phyloP scores from a whole-genome alignment of 1,284 basidiomycete genomes.

The Acaromyces ingoldii region DNA sequence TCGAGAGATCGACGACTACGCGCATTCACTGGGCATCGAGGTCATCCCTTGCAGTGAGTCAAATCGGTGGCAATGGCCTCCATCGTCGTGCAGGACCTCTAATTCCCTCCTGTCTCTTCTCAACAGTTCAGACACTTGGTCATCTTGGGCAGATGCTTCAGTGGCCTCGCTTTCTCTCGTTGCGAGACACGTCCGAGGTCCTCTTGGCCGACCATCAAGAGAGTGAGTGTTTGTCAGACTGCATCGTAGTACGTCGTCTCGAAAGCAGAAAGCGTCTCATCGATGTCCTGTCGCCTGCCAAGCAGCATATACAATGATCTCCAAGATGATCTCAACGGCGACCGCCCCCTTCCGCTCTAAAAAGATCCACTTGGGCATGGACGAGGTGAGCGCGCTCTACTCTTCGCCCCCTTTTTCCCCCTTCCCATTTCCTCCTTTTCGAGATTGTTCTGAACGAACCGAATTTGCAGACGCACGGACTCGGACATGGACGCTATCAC shows the following conservation, averaged over 20 bases:
- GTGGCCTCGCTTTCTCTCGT: slow-evolving; percentile 49
- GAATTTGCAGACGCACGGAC: slow-evolving; percentile 40
- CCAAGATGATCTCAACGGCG: slow-evolving; percentile 21
- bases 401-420: too few relatives aligned
- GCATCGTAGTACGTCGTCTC: too few relatives aligned
- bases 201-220: slow-evolving; percentile 48
- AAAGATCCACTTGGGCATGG: slow-evolving; percentile 47
- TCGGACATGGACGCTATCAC: slow-evolving; percentile 50
- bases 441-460: too few relatives aligned
- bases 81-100: neutral
- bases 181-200: slow-evolving; percentile 52
- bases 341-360: slow-evolving; percentile 47
- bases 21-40: slow-evolving; percentile 31
- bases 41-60: slow-evolving; percentile 31
- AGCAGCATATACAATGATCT: slow-evolving; percentile 12
- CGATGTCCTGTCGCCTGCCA: too few relatives aligned
- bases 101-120: slow-evolving; percentile 1
- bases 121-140: slow-evolving; percentile 51
- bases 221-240: too few relatives aligned
- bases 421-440: too few relatives aligned
- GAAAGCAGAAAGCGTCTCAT: too few relatives aligned
- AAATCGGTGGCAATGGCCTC: neutral
- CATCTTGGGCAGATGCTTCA: slow-evolving; percentile 54
- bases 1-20: slow-evolving; percentile 51
- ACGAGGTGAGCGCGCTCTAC: slow-evolving; percentile 29